phyloP scores from a whole-genome alignment of 2,329 filamentous ascomycete genomes.

The Chrysosporium queenslandicum region DNA sequence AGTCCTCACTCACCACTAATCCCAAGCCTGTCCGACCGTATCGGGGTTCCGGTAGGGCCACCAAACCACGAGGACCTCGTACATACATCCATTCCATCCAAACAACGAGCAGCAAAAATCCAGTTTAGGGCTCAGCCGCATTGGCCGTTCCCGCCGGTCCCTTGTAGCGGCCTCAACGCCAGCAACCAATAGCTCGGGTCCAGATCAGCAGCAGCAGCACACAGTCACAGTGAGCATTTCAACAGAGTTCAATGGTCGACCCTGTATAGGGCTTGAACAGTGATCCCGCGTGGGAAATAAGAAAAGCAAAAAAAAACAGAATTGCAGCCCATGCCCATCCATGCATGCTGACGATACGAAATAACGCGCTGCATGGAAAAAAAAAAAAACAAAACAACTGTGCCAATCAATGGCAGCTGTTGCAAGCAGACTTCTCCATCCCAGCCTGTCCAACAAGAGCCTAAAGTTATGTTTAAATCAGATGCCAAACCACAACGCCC shows the following conservation, averaged over 20 bases:
- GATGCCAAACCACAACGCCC: too few species aligned
- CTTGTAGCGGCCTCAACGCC: background rate
- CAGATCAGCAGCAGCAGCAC: slow-evolving; percentile 11
- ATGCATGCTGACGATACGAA: too few species aligned
- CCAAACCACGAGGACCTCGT: background rate
- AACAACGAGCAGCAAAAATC: too few species aligned
- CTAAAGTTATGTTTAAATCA: too few species aligned
- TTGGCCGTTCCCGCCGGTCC: background rate
- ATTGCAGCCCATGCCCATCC: too few species aligned
- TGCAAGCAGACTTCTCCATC: background rate
- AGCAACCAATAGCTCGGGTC: slow-evolving; percentile 11
- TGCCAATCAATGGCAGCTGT: background rate
- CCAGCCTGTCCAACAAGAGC: too few species aligned
- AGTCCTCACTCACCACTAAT: too few species aligned
- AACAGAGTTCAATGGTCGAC: background rate
- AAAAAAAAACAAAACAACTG: background rate
- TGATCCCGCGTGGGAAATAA: background rate
- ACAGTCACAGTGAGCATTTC: too few species aligned
- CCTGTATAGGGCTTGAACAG: background rate
- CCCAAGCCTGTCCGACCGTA: too few species aligned
- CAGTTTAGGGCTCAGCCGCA: background rate
- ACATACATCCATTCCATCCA: too few species aligned
- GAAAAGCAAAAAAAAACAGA: too few species aligned
- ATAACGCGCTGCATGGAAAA: background rate
- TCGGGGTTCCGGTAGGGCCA: slow-evolving; percentile 1